These are phyloP conservation scores for Malus orientalis DNA, from an alignment of 306 rosid species.

Conservation along the genomic window DNA sequence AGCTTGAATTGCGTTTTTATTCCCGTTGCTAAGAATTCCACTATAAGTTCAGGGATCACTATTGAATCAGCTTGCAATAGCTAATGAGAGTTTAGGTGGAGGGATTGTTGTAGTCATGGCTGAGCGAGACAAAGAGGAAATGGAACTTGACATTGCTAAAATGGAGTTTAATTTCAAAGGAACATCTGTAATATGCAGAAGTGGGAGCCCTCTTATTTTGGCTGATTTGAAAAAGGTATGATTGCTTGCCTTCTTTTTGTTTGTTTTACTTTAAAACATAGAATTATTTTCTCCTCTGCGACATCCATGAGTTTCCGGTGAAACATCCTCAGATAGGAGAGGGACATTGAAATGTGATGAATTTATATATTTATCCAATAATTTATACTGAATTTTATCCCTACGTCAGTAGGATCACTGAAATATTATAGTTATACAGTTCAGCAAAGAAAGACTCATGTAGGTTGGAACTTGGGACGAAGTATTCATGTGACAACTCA, in stretches of 20 bases:
- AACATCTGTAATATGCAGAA: constrained; percentile 88
- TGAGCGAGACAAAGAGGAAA: constrained; percentile 89
- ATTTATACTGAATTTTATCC: background rate
- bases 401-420: background rate
- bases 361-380: background rate
- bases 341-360: background rate
- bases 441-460: background rate
- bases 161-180: constrained; percentile 92
- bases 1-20: constrained; percentile 1
- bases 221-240: constrained; percentile 86
- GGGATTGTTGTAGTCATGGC: constrained; percentile 91
- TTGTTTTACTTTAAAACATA: background rate
- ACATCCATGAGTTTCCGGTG: background rate
- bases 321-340: background rate
- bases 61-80: constrained; percentile 80
- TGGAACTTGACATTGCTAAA: constrained; percentile 91
- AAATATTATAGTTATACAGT: background rate
- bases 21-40: constrained; percentile 6
- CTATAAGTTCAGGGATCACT: constrained; percentile 61
- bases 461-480: background rate
- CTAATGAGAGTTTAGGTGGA: constrained; percentile 87
- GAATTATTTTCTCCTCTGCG: no score
- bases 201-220: constrained; percentile 84
- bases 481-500: background rate
- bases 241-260: constrained; percentile 6